phyloP scores from a whole-genome alignment of 1,284 basidiomycete genomes.

The Ceratobasidium sp. region DNA sequence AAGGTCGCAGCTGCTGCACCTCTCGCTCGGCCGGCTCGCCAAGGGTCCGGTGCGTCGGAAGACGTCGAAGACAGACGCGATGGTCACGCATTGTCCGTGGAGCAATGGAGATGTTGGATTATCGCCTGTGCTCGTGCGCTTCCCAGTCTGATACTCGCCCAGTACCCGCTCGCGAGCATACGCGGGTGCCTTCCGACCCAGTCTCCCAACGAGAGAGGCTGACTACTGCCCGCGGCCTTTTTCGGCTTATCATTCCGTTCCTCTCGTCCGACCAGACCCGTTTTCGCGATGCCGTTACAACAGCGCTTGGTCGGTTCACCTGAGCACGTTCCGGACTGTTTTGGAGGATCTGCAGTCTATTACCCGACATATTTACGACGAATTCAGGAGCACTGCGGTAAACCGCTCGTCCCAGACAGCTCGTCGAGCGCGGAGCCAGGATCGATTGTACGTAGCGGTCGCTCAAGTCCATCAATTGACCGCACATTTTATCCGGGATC shows the following conservation, averaged over 20 bases:
- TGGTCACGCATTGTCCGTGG: slow-evolving; percentile 53
- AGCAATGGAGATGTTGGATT: slow-evolving; percentile 90
- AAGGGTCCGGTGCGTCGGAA: slow-evolving; percentile 37
- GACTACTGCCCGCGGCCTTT: slow-evolving; percentile 79
- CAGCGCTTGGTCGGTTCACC: slow-evolving; percentile 88
- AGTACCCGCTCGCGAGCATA: slow-evolving; percentile 65
- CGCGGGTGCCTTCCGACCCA: slow-evolving; percentile 72
- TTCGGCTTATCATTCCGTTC: slow-evolving; percentile 85
- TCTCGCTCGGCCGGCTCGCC: slow-evolving; percentile 38
- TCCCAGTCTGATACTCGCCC: slow-evolving; percentile 66
- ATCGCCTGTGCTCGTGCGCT: slow-evolving; percentile 83
- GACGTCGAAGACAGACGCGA: slow-evolving; percentile 35
- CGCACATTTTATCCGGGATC: slow-evolving; percentile 75
- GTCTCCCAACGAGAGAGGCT: slow-evolving; percentile 73
- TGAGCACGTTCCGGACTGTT: slow-evolving; percentile 76
- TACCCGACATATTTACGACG: slow-evolving; percentile 82
- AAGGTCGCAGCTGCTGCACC: slow-evolving; percentile 46
- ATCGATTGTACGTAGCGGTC: slow-evolving; percentile 86
- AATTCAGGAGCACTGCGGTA: slow-evolving; percentile 55
- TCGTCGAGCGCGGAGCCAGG: slow-evolving; percentile 70
- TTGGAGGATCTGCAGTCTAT: slow-evolving; percentile 84
- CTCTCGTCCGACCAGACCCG: slow-evolving; percentile 83
- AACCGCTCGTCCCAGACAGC: slow-evolving; percentile 48
- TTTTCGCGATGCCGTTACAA: slow-evolving; percentile 85
- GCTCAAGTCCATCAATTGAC: slow-evolving; percentile 89